These are phyloP conservation scores for Starmerella geochares DNA, from an alignment of 805 yeast genomes.

Conservation along the genomic window DNA sequence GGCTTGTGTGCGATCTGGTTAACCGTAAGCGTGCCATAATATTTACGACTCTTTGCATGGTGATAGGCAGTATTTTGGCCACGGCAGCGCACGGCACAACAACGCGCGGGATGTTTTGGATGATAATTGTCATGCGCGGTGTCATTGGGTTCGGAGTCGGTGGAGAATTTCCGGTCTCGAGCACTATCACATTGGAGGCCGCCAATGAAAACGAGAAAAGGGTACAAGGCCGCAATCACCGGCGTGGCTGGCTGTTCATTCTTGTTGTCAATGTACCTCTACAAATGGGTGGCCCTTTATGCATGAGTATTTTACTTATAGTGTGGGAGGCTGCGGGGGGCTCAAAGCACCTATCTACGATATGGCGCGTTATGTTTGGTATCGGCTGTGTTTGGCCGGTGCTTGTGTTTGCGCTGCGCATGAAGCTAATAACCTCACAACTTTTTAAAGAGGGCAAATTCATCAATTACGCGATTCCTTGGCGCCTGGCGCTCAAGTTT, in stretches of 20 bases:
- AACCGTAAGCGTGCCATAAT: conserved; percentile 59
- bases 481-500: conserved; percentile 49
- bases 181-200: conserved; percentile 61
- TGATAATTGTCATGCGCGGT: conserved; percentile 62
- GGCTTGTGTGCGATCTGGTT: conserved; percentile 52
- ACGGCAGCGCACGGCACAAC: conserved; percentile 61
- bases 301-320: conserved; percentile 56
- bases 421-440: conserved; percentile 56
- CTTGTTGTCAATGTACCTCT: conserved; percentile 65
- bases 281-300: conserved; percentile 71
- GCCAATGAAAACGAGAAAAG: conserved; percentile 37
- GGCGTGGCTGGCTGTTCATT: conserved; percentile 55
- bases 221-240: conserved; percentile 27
- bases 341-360: conserved; percentile 36
- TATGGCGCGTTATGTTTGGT: conserved; percentile 68
- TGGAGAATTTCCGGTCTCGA: conserved; percentile 64
- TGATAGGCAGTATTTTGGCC: conserved; percentile 54
- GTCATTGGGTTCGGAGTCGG: conserved; percentile 71
- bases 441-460: conserved; percentile 58
- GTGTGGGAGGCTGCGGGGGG: conserved; percentile 51
- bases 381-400: conserved; percentile 67
- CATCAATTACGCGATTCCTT: conserved; percentile 44
- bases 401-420: conserved; percentile 59
- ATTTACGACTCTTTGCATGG: conserved; percentile 49
- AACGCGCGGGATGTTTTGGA: conserved; percentile 58